Base-by-base conservation (phyloP, 2,329 filamentous ascomycete species). In the Penicillium crustosum region DNA sequence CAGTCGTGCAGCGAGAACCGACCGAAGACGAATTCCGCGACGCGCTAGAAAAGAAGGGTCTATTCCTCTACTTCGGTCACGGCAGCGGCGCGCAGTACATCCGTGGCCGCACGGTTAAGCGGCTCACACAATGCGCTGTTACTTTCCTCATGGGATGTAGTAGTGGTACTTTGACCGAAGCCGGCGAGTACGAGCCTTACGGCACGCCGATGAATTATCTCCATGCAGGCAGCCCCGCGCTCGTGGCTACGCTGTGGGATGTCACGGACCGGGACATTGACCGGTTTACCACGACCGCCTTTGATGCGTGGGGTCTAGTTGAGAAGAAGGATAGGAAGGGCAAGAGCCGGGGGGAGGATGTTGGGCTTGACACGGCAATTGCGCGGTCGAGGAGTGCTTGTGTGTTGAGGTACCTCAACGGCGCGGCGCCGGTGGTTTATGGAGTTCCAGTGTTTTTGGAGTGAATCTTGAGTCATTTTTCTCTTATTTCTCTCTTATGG, bases 201-300 rank as follows among this genome's bases (percentile, higher is more conserved):
- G 93, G 94, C 1, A 91, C 93, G 55, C 90, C 94, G 25, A 87
- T 93, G 78, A 92, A 93, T 67, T 97, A 97, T 77, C 87, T 99
- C 76, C 87, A 93, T 65, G 93, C 92, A 0, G 93, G 91, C 1
- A 86, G 84, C 66, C 92, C 91, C 4, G 92, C 93, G 0, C 86
- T 97, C 10, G 87, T 97, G 2, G 94, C 92, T 45, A 97, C 93
- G 17, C 81, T 99, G 38, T 99, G 94, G 94, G 94, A 99, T 74
- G 94, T 99, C 49, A 99, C 94, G 10, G 94, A 99, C 73, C 90
- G 90, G 68, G 94, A 99, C 73, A 96, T 97, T 73, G 95, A 99
- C 78, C 89, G 93, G 19, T 96, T 96, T 73, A 90, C 93, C 0
- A 86, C 88, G 35, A 82, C 83, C 27, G 80, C 89, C 3, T 89